phyloP scores from a whole-genome alignment of 2,329 filamentous ascomycete species.

The Chaetomium globosum region DNA sequence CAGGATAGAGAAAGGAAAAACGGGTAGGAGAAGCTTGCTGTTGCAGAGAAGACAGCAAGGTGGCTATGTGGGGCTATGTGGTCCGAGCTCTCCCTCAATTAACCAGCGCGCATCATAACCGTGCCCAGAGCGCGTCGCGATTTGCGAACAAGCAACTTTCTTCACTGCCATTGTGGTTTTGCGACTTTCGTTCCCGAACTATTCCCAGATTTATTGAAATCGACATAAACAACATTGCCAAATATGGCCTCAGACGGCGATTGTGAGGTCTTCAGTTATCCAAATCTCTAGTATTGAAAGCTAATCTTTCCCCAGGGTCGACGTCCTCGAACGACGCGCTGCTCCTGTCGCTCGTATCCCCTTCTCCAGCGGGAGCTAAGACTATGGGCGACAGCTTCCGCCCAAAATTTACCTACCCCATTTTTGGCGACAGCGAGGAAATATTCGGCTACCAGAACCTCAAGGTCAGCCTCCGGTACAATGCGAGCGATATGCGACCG shows the following conservation, averaged over 20 bases:
- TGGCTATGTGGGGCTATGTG: neutral
- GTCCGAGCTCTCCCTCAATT: constrained; percentile 29
- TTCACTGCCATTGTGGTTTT: neutral
- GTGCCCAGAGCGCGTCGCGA: constrained; percentile 29
- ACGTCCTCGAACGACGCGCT: constrained; percentile 64
- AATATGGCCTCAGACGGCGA: constrained; percentile 32
- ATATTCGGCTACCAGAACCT: constrained; percentile 89
- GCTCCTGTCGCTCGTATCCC: constrained; percentile 60
- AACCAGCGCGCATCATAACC: constrained; percentile 5
- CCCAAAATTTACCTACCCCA: constrained; percentile 84
- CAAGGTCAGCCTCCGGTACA: constrained; percentile 70
- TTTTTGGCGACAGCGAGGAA: constrained; percentile 89
- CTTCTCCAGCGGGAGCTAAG: constrained; percentile 54
- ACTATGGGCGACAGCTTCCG: constrained; percentile 68
- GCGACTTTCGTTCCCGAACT: neutral
- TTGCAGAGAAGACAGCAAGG: neutral
- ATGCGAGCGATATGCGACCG: constrained; percentile 74
- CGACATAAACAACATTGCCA: neutral
- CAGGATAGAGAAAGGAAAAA: neutral
- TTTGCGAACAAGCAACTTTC: neutral
- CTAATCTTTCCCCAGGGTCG: constrained; percentile 52
- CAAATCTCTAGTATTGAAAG: neutral
- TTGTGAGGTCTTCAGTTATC: constrained; percentile 25
- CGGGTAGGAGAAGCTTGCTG: neutral
- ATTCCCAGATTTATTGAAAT: neutral